These are phyloP conservation scores for Kalaharituber pfeilii DNA, from an alignment of 2,329 filamentous ascomycete genomes.

Conservation along the genomic window DNA sequence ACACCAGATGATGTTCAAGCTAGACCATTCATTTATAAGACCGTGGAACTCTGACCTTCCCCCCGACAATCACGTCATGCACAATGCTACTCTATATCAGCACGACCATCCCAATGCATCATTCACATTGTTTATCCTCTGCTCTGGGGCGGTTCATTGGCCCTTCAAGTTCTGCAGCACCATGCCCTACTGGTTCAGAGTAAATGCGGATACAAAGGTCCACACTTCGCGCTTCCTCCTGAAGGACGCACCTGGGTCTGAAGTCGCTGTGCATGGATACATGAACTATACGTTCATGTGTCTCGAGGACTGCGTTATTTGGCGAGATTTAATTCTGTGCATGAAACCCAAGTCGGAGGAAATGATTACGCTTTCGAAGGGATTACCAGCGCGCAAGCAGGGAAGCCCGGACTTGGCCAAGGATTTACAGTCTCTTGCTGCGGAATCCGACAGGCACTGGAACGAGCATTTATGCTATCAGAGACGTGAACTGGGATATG, in stretches of 20 bases:
- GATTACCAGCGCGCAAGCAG: not conserved
- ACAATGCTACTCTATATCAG: not conserved
- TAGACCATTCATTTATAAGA: not conserved
- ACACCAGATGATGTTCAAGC: not conserved
- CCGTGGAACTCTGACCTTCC: not conserved
- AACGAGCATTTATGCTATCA: no score
- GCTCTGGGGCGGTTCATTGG: not conserved
- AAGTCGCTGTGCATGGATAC: not conserved
- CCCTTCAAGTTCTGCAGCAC: not conserved
- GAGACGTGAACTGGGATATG: not conserved
- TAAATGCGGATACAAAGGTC: not conserved
- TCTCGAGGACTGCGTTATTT: not conserved
- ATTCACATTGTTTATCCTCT: not conserved
- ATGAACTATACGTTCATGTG: not conserved
- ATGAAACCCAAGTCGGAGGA: not conserved
- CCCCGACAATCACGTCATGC: not conserved
- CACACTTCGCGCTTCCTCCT: not conserved
- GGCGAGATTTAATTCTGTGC: not conserved
- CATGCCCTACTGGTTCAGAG: not conserved
- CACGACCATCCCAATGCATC: not conserved
- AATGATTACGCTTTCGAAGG: not conserved
- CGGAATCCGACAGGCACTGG: not conserved
- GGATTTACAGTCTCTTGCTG: not conserved
- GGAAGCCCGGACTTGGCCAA: not conserved
- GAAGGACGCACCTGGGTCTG: not conserved